Percentiles rank a stretch among this genome's conserved stretches.
Conservation (phyloP, 345 rosid genomes). For the Populus davidiana region DNA sequence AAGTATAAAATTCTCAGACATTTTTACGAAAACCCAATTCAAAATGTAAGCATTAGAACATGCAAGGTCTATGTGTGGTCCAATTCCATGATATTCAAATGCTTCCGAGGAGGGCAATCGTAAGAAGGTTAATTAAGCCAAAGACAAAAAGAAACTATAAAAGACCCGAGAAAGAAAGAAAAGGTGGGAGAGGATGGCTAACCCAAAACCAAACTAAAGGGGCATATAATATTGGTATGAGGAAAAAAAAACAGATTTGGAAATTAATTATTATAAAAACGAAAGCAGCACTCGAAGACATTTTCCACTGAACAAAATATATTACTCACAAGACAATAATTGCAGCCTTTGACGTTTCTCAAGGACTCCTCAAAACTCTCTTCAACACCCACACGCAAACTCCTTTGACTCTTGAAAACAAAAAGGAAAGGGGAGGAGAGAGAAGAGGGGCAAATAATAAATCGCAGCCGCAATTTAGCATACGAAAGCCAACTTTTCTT, state of each 20-base stretch:
- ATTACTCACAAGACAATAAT: slow-evolving; percentile 53
- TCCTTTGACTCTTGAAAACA: slow-evolving; percentile 42
- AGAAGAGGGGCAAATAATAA: background rate
- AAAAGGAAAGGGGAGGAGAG: background rate
- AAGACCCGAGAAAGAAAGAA: background rate
- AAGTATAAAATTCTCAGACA: no score
- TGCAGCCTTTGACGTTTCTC: slow-evolving; percentile 61
- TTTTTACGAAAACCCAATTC: no score
- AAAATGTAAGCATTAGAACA: background rate
- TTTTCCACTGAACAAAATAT: slow-evolving; percentile 26
- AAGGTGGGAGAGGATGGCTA: background rate
- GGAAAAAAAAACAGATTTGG: background rate
- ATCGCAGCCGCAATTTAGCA: slow-evolving; percentile 48
- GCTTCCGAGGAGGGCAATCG: no score
- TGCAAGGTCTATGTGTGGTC: background rate
- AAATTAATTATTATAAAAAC: background rate
- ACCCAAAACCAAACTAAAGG: background rate
- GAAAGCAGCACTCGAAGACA: slow-evolving; percentile 17
- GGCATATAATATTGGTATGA: background rate
- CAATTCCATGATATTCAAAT: slow-evolving; percentile 22
- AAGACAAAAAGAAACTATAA: background rate
- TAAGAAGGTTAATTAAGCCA: slow-evolving; percentile 1
- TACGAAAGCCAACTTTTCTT: slow-evolving; percentile 35
- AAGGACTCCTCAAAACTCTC: slow-evolving; percentile 37
- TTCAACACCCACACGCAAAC: slow-evolving; percentile 59